Conservation (phyloP, 257 asterid species). For the Knoxia roxburghii region DNA sequence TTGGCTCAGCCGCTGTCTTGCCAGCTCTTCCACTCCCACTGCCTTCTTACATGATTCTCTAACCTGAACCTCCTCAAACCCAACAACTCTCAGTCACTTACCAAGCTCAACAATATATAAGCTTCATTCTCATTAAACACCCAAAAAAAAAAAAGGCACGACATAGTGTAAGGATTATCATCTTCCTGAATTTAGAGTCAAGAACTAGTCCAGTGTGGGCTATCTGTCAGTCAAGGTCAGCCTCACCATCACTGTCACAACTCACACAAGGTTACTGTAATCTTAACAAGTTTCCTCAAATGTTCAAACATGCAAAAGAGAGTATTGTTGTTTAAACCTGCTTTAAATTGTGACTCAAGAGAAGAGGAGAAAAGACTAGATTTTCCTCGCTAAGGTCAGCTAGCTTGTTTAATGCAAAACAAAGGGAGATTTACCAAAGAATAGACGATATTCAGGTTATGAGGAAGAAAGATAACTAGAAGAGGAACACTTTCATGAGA, state of each 20-base stretch:
- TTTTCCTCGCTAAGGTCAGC: neutral
- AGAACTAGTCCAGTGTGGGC: too few species aligned
- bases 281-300: neutral
- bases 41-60: slow-evolving; percentile 49
- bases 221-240: too few species aligned
- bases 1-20: slow-evolving; percentile 50
- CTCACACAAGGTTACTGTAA: too few species aligned
- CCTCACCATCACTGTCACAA: too few species aligned
- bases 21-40: slow-evolving; percentile 45
- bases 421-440: neutral
- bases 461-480: neutral
- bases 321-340: neutral
- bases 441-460: neutral
- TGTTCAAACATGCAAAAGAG: neutral
- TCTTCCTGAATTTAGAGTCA: too few species aligned
- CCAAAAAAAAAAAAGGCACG: too few species aligned
- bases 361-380: neutral
- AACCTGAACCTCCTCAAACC: slow-evolving; percentile 29
- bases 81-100: too few species aligned
- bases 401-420: neutral
- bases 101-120: too few species aligned
- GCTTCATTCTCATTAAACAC: too few species aligned
- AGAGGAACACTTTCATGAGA: slow-evolving; percentile 7
- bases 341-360: neutral
- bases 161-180: too few species aligned